phyloP scores from a whole-genome alignment of 495 filamentous ascomycete species.

The Pseudoneurospora amorphoporcata region DNA sequence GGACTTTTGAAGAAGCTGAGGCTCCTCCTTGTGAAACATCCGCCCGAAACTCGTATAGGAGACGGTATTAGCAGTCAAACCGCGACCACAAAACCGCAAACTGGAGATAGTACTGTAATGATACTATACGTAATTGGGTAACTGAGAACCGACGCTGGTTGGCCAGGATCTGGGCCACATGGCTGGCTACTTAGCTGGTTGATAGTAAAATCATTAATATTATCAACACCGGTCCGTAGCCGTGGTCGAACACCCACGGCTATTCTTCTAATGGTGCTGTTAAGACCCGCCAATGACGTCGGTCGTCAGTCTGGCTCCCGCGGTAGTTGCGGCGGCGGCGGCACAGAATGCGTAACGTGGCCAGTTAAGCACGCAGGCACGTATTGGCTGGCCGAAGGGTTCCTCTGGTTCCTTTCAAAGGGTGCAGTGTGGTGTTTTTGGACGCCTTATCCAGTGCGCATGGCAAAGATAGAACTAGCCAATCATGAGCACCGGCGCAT shows the following conservation, averaged over 20 bases:
- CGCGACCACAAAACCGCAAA: not conserved
- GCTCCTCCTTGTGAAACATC: not conserved
- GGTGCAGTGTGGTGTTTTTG: slow-evolving; percentile 1
- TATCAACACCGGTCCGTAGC: not conserved
- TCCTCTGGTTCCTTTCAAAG: not conserved
- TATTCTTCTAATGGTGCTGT: not conserved
- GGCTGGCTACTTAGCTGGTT: not conserved
- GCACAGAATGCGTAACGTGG: not conserved
- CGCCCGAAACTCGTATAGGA: not conserved
- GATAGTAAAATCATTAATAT: not conserved
- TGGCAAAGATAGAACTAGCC: not conserved
- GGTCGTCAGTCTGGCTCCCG: not conserved
- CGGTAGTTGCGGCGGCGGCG: not conserved
- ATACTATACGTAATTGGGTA: not conserved
- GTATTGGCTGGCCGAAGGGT: not conserved
- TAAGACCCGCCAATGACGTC: not conserved
- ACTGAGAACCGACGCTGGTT: not conserved
- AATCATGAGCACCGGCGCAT: not conserved
- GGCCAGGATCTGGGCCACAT: not conserved
- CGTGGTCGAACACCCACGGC: not conserved
- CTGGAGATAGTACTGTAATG: not conserved
- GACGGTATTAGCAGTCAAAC: not conserved
- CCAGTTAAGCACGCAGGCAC: not conserved
- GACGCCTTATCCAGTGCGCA: not conserved
- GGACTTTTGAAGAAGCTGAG: not conserved